Base-by-base conservation (phyloP, 2,329 filamentous ascomycete genomes). In the Fusarium keratoplasticum region DNA sequence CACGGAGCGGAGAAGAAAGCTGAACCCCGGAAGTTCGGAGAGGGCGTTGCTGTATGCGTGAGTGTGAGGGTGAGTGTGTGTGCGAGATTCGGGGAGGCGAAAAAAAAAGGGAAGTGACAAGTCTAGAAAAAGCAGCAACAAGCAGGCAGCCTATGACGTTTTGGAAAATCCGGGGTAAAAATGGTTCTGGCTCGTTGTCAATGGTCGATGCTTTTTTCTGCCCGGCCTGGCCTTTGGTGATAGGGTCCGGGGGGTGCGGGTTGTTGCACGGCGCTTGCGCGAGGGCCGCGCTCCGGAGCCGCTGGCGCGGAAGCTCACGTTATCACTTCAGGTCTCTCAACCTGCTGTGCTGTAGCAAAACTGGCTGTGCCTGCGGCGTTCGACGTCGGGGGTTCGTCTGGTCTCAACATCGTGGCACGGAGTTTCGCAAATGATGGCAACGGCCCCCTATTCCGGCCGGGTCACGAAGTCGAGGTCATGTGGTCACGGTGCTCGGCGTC, bases 101-200 rank as follows among this genome's bases (percentile, higher is more conserved):
- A 54, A 50, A 54, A 50, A 50, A 70, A 70, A 27, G 61, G 20
- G 42, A 52, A 52, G 47, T 67, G 72, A 74, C 44, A 42, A 27
- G 60, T 70, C 61, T 54, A 54, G 36, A 47, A 75, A 62, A 47
- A 61, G 13, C 33, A 50, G 33, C 58, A 35, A 44, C n/a, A 54
- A 62, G 62, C 14, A 58, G 25, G 47, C 33, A 61, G 61, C 47
- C 33, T 70, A 75, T 74, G 71, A 76, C 71, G 74, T 72, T 72
- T 31, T 63, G 42, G 64, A 70, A 76, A 76, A 76, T 76, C 74
- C 69, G 74, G 74, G 74, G 74, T 76, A 76, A 71, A 59, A 55
- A 16, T 68, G 59, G 71, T 47, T 62, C 40, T 60, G 60, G 44
- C 27, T 58, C 27, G 29, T 69, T 31, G 10, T 54, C 11, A 74